Conservation (phyloP, 2,329 filamentous ascomycete species). For the Exophiala lecanii-corni region DNA sequence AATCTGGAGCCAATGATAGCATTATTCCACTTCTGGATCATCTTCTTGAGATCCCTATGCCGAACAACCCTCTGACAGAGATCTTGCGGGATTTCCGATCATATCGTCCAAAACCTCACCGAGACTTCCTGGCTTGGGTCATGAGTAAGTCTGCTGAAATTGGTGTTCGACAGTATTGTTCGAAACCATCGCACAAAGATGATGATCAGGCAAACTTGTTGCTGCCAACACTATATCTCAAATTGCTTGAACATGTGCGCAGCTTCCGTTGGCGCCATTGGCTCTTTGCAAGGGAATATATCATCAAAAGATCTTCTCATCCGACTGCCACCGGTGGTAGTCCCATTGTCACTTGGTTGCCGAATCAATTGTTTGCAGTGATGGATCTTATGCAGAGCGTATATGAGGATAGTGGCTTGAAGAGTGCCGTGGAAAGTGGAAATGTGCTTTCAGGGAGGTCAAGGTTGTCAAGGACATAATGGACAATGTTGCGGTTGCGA, state of each 20-base stretch:
- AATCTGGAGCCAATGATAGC: slow-evolving; percentile 89
- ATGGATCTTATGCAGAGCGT: slow-evolving; percentile 46
- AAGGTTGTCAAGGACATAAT: slow-evolving; percentile 33
- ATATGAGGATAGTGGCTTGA: slow-evolving; percentile 32
- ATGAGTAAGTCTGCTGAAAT: slow-evolving; percentile 48
- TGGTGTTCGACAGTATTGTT: slow-evolving; percentile 34
- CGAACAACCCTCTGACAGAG: slow-evolving; percentile 77
- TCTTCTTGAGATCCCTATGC: slow-evolving; percentile 80
- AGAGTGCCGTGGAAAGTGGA: slow-evolving; percentile 7
- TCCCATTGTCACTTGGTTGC: slow-evolving; percentile 48
- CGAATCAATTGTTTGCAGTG: slow-evolving; percentile 45
- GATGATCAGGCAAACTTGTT: slow-evolving; percentile 23
- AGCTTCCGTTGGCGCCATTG: slow-evolving; percentile 49
- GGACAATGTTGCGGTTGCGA: slow-evolving; percentile 32
- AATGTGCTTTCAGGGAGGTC: slow-evolving; percentile 5
- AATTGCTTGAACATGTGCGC: slow-evolving; percentile 43
- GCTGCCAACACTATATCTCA: slow-evolving; percentile 42
- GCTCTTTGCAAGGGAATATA: slow-evolving; percentile 47
- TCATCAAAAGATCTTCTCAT: slow-evolving; percentile 42
- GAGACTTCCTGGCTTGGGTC: slow-evolving; percentile 75
- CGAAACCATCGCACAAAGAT: not conserved
- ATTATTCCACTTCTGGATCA: slow-evolving; percentile 91
- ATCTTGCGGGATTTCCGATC: slow-evolving; percentile 85
- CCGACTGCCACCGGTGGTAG: slow-evolving; percentile 47
- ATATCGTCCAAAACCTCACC: slow-evolving; percentile 85